Conservation (phyloP, 352 stramenopile species). For the Globisporangium camurandrum region DNA sequence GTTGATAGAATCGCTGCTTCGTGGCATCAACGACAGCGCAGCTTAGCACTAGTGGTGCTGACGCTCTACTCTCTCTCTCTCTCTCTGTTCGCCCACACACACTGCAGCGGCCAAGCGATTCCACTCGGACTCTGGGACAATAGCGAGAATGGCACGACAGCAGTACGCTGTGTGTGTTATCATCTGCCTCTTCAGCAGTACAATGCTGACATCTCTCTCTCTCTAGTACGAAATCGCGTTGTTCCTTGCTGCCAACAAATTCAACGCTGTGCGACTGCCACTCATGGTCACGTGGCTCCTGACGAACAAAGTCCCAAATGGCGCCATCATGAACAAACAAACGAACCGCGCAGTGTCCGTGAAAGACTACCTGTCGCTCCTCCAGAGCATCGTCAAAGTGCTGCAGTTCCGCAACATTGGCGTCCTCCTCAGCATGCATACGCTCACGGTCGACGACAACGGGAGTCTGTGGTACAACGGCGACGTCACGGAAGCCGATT, state of each 20-base stretch:
- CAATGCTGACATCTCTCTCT: not conserved
- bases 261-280: conserved; percentile 64
- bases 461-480: conserved; percentile 24
- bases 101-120: conserved; percentile 33
- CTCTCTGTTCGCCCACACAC: not conserved
- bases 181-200: too few species aligned
- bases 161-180: conserved; percentile 16
- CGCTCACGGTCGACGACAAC: conserved; percentile 41
- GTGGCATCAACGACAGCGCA: not conserved
- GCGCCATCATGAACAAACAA: conserved; percentile 33
- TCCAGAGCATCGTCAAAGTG: conserved; percentile 45
- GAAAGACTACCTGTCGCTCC: conserved; percentile 37
- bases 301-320: conserved; percentile 43
- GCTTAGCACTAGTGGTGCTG: not conserved
- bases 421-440: conserved; percentile 57
- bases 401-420: conserved; percentile 50
- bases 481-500: conserved; percentile 30
- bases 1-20: conserved; percentile 4
- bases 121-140: conserved; percentile 72
- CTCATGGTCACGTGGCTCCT: conserved; percentile 56
- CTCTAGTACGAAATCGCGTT: conserved; percentile 52
- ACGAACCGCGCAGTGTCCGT: conserved; percentile 59
- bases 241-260: conserved; percentile 72
- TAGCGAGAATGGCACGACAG: conserved; percentile 56
- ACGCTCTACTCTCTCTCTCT: not conserved